Conservation (phyloP, 1,284 basidiomycete genomes). For the Pseudozyma flocculosa region DNA sequence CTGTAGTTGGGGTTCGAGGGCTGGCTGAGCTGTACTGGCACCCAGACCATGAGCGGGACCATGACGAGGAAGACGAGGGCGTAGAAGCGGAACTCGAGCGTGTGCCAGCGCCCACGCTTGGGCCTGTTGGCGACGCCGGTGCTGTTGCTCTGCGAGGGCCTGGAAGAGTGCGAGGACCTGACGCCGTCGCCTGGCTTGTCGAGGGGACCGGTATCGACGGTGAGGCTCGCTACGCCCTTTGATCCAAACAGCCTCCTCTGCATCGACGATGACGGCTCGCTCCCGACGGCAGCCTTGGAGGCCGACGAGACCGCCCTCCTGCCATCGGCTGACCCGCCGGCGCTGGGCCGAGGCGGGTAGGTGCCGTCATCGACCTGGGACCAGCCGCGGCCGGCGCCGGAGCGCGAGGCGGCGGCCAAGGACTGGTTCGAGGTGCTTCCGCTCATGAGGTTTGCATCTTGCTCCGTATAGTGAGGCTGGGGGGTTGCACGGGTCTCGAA, state of each 20-base stretch:
- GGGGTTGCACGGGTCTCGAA: constrained; percentile 16
- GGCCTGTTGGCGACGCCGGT: neutral
- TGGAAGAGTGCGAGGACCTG: neutral
- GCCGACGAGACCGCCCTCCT: neutral
- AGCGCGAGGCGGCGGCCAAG: neutral
- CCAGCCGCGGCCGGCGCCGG: neutral
- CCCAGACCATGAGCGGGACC: constrained; percentile 76
- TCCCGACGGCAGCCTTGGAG: neutral
- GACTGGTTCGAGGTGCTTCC: neutral
- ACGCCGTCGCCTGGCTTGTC: constrained; percentile 1
- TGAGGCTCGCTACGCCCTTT: constrained; percentile 27
- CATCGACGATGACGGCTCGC: constrained; percentile 1
- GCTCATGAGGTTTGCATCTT: constrained; percentile 1
- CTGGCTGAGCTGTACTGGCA: constrained; percentile 74
- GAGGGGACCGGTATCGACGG: constrained; percentile 28
- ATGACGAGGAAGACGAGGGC: constrained; percentile 67
- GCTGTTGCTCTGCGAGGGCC: neutral
- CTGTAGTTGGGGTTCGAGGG: constrained; percentile 73
- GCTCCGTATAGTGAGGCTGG: constrained; percentile 10
- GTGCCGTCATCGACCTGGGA: neutral
- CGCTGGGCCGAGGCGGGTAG: constrained; percentile 10
- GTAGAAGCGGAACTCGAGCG: constrained; percentile 81
- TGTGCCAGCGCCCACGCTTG: constrained; percentile 67
- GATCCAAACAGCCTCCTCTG: constrained; percentile 15
- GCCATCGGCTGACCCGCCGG: no score